Evolutionary conservation across 306 rosid genomes (phyloP).

Genomic region (Vachellia collinsii): DNA sequence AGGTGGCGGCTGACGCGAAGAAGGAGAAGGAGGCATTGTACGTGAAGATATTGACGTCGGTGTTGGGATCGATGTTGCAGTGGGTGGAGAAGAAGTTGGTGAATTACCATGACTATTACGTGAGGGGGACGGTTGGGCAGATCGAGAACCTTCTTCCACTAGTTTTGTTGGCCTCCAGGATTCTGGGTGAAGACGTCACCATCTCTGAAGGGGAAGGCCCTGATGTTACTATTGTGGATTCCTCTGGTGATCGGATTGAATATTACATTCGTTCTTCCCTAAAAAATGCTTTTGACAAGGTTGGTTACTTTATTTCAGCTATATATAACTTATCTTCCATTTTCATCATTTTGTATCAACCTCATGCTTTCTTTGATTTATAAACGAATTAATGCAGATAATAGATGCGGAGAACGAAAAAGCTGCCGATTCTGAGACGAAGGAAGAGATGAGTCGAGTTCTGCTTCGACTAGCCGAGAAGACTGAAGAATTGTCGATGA

Average conservation of each 20-base stretch:
- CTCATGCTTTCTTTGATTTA: not conserved
- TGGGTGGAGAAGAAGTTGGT: constrained; percentile 85
- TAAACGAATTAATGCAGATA: constrained; percentile 41
- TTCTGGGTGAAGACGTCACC: constrained; percentile 73
- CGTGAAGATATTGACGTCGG: constrained; percentile 63
- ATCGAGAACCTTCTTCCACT: constrained; percentile 81
- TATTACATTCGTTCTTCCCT: constrained; percentile 69
- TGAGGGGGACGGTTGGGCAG: constrained; percentile 65
- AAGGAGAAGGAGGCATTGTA: constrained; percentile 61
- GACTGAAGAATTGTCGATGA: constrained; percentile 73
- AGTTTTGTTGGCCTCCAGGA: constrained; percentile 65
- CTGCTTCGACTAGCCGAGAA: constrained; percentile 76
- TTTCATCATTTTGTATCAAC: too few species aligned
- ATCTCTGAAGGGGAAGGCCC: constrained; percentile 57
- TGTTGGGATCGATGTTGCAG: constrained; percentile 62
- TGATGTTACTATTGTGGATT: constrained; percentile 60
- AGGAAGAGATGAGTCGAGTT: constrained; percentile 53
- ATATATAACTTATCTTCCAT: too few species aligned
- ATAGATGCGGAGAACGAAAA: constrained; percentile 53
- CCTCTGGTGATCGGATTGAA: constrained; percentile 68
- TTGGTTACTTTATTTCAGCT: constrained; percentile 21
- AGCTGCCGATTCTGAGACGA: constrained; percentile 35
- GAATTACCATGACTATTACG: constrained; percentile 75
- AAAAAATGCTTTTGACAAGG: constrained; percentile 72
- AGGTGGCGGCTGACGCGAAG: constrained; percentile 80